Conservation (phyloP, 805 yeast genomes). For the Schwanniomyces yamadae region DNA sequence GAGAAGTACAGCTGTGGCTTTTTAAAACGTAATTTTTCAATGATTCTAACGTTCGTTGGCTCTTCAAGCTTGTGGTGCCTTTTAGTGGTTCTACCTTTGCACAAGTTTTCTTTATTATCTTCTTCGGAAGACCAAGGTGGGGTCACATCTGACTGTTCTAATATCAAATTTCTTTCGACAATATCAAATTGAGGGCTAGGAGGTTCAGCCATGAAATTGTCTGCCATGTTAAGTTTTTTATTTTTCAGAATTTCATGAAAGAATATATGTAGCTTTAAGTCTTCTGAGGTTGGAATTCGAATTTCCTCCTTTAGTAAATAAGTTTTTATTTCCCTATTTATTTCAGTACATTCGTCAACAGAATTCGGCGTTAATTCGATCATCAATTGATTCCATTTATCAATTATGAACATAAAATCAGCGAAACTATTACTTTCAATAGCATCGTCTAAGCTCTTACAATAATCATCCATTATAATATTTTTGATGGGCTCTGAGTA, state of each 20-base stretch:
- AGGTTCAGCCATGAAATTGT: conserved; percentile 5
- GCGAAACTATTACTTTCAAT: conserved; percentile 33
- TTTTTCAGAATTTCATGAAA: conserved; percentile 14
- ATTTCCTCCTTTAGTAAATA: conserved; percentile 14
- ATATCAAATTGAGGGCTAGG: conserved; percentile 5
- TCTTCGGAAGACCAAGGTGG: conserved; percentile 9
- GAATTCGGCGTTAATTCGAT: conserved; percentile 33
- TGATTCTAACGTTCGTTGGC: neutral
- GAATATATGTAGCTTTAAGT: conserved; percentile 20
- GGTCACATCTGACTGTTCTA: conserved; percentile 2
- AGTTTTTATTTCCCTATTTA: conserved; percentile 23
- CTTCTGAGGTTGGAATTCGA: conserved; percentile 13
- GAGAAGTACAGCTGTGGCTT: conserved; percentile 21
- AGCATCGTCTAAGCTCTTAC: conserved; percentile 28
- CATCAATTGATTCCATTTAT: conserved; percentile 43
- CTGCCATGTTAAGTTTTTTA: conserved; percentile 10
- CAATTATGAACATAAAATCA: conserved; percentile 36
- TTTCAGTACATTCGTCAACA: conserved; percentile 15
- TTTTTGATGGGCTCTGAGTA: conserved; percentile 31
- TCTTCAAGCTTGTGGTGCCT: conserved; percentile 1
- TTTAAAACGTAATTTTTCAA: conserved; percentile 1
- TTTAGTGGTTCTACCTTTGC: neutral
- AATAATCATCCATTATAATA: conserved; percentile 34
- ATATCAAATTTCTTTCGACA: neutral
- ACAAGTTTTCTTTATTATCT: conserved; percentile 5